Evolutionary conservation across 345 rosid species (phyloP).

Genomic region (Hirschfeldia incana): DNA sequence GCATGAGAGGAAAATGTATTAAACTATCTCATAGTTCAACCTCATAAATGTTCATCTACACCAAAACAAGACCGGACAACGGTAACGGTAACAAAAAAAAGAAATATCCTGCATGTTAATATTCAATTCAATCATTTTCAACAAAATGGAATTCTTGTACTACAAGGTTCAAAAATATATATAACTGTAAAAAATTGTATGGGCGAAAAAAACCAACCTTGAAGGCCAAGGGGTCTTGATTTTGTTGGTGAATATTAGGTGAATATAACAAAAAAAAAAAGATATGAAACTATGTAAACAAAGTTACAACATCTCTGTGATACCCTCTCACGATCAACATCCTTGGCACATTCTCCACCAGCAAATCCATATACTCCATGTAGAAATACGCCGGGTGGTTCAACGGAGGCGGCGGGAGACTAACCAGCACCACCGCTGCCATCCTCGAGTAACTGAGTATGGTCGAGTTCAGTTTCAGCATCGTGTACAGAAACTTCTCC

Average conservation of each 20-base stretch:
- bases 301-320: conserved; percentile 94
- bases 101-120: neutral
- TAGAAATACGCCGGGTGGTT: conserved; percentile 91
- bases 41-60: conserved; percentile 27
- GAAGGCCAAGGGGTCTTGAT: conserved; percentile 6
- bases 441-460: conserved; percentile 76
- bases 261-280: neutral
- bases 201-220: conserved; percentile 13
- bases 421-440: conserved; percentile 93
- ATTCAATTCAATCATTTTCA: neutral
- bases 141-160: conserved; percentile 15
- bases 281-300: conserved; percentile 65
- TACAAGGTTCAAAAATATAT: conserved; percentile 4
- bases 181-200: conserved; percentile 10
- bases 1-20: conserved; percentile 21
- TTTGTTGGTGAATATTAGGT: conserved; percentile 4
- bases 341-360: conserved; percentile 94
- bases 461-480: conserved; percentile 81
- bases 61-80: neutral
- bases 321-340: conserved; percentile 97
- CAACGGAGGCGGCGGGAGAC: conserved; percentile 57
- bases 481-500: conserved; percentile 75
- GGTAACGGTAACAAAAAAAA: neutral
- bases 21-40: conserved; percentile 21
- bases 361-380: conserved; percentile 98